Evolutionary conservation across 1,139 yeast genomes (phyloP).

Genomic region (Saccharomycopsis crataegensis): DNA sequence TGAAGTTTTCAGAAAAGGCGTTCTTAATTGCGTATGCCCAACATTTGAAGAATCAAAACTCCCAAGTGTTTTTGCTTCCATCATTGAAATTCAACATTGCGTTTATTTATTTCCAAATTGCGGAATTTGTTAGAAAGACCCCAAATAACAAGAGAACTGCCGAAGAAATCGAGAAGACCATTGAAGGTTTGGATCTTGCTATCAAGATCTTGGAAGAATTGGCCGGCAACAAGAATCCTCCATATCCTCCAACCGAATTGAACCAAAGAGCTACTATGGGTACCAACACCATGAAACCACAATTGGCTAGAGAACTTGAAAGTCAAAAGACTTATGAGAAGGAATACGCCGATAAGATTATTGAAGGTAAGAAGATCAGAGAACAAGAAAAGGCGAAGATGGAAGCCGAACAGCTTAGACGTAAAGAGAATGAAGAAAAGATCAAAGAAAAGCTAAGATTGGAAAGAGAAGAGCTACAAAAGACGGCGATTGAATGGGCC

Average conservation of each 20-base stretch:
- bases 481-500: slow-evolving; percentile 39
- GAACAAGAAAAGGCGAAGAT: slow-evolving; percentile 46
- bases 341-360: slow-evolving; percentile 52
- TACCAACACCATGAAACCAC: slow-evolving; percentile 61
- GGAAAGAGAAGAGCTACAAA: slow-evolving; percentile 38
- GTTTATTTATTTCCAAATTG: slow-evolving; percentile 77
- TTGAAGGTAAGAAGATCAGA: slow-evolving; percentile 63
- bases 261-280: slow-evolving; percentile 84
- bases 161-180: slow-evolving; percentile 53
- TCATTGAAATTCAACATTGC: slow-evolving; percentile 72
- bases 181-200: slow-evolving; percentile 55
- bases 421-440: slow-evolving; percentile 52
- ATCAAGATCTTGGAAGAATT: slow-evolving; percentile 53
- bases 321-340: slow-evolving; percentile 68
- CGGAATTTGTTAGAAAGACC: slow-evolving; percentile 68
- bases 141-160: slow-evolving; percentile 53
- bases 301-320: slow-evolving; percentile 60
- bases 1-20: slow-evolving; percentile 58
- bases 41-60: slow-evolving; percentile 27
- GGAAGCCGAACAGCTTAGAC: slow-evolving; percentile 63
- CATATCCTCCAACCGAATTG: slow-evolving; percentile 72
- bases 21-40: slow-evolving; percentile 33
- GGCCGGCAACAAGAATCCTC: slow-evolving; percentile 53
- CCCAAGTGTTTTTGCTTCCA: slow-evolving; percentile 28
- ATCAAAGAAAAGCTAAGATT: slow-evolving; percentile 36